Evolutionary conservation across 2,329 filamentous ascomycete species (phyloP).

Genomic region (Aspergillus sclerotialis): DNA sequence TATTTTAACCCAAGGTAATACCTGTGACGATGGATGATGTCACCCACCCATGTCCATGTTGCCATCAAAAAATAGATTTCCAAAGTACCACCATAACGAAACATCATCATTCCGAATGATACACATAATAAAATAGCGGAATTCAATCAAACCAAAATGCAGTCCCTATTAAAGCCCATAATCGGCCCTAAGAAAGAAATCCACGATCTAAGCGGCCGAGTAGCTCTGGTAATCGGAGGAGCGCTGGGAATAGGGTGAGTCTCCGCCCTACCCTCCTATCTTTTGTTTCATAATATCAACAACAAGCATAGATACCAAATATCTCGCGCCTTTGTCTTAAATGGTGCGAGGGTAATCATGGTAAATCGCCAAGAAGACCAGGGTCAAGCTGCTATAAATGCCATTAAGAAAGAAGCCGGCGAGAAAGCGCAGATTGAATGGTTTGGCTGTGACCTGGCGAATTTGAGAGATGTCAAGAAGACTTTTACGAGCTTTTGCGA

Average conservation of each 20-base stretch:
- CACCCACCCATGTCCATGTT: too few species aligned
- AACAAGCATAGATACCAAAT: slow-evolving; percentile 4
- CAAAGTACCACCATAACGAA: too few species aligned
- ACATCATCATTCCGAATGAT: too few species aligned
- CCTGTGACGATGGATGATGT: too few species aligned
- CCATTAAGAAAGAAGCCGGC: slow-evolving; percentile 22
- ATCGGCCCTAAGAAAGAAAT: slow-evolving; percentile 32
- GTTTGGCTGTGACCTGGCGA: slow-evolving; percentile 37
- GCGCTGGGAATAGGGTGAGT: slow-evolving; percentile 32
- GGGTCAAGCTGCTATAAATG: slow-evolving; percentile 22
- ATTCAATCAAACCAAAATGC: too few species aligned
- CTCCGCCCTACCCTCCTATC: background rate
- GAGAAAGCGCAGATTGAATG: slow-evolving; percentile 32
- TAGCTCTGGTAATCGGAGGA: slow-evolving; percentile 34
- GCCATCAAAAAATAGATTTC: too few species aligned
- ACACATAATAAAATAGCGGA: too few species aligned
- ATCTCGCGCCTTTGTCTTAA: slow-evolving; percentile 7
- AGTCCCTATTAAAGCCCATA: slow-evolving; percentile 30
- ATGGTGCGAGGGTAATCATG: slow-evolving; percentile 9
- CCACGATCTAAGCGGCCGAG: slow-evolving; percentile 27
- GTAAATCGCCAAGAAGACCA: slow-evolving; percentile 9
- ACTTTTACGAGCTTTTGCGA: slow-evolving; percentile 33
- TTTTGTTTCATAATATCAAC: background rate
- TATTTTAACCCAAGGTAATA: too few species aligned
- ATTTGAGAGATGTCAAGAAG: slow-evolving; percentile 29